A percentile compares a stretch with the other conserved stretches of the same genome.
These are phyloP conservation scores for Coemansia reversa DNA, from an alignment of 192 early-diverging fungal genomes.

Conservation along the genomic window DNA sequence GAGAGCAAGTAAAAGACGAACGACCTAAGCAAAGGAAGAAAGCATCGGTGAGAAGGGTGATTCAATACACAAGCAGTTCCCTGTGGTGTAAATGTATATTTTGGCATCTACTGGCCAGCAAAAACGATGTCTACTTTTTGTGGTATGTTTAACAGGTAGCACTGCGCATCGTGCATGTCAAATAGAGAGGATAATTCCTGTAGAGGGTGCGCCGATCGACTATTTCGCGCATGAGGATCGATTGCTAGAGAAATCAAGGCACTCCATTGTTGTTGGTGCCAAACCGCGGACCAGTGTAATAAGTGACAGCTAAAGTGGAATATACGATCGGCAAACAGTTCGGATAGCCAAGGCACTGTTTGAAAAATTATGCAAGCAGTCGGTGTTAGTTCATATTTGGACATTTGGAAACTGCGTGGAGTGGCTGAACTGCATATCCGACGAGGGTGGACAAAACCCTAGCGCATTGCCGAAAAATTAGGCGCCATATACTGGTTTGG, in stretches of 20 bases:
- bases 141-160: constrained; percentile 3
- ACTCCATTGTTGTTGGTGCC: neutral
- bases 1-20: no score
- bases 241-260: neutral
- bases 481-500: neutral
- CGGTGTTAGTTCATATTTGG: neutral
- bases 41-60: no score
- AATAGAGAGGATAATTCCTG: neutral
- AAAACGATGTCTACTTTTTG: neutral
- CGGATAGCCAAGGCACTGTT: neutral
- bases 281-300: neutral
- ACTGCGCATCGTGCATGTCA: constrained; percentile 9
- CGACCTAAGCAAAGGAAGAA: no score
- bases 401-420: neutral
- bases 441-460: neutral
- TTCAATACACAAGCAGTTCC: neutral
- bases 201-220: constrained; percentile 6
- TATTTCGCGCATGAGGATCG: constrained; percentile 2
- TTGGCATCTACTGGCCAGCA: no score
- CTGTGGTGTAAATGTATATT: constrained; percentile 4
- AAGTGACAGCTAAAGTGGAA: neutral
- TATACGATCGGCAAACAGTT: neutral
- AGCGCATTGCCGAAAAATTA: neutral
- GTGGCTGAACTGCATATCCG: neutral
- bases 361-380: neutral